Evolutionary conservation across 1,284 basidiomycete species (phyloP), one percentile per base, ranked within the genome.

Genomic region (Trichosporon sp.): DNA sequence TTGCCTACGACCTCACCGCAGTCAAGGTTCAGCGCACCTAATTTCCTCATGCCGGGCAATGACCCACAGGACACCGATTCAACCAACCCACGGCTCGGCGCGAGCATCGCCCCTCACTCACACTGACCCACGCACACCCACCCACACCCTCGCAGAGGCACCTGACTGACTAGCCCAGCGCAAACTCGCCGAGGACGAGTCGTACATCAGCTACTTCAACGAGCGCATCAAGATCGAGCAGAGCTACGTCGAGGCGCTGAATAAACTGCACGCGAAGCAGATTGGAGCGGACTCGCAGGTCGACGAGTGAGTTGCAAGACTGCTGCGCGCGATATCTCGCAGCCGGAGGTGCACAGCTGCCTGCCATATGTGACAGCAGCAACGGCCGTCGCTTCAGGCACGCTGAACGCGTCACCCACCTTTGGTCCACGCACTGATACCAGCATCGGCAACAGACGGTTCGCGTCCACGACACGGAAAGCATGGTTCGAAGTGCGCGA

Each of bases 221-320:
- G 93, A 95, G 86, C 87, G 93, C 78, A 90, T 90, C 80, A 88
- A 88, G 65, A 91, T 94, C 72, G 93, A 95, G 81, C 92, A 94
- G 78, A 81, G 84, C 69, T 95, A 95, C 77, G 87, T 93, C 74
- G 90, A 92, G 10, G 88, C 89, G 14, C 85, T 95, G 19, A 83
- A 86, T 76, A 90, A 86, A 78, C 84, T 95, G 54, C 90, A 93
- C 83, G 87, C 87, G 71, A 91, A 89, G 81, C 87, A 88, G 73
- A 89, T 88, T 79, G 86, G 89, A 35, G 86, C 89, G 43, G 93
- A 95, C 70, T 70, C 78, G 7, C 70, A 83, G 51, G 77, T 82
- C 38, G 80, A 83, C 51, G 81, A 84, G 83, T 84, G 70, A 68
- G 83, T 73, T 19, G 26, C 64, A 21, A 3, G 5, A 6, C 12